These are phyloP conservation scores for Sclerospora graminicola DNA, from an alignment of 352 stramenopile genomes.

Conservation along the genomic window DNA sequence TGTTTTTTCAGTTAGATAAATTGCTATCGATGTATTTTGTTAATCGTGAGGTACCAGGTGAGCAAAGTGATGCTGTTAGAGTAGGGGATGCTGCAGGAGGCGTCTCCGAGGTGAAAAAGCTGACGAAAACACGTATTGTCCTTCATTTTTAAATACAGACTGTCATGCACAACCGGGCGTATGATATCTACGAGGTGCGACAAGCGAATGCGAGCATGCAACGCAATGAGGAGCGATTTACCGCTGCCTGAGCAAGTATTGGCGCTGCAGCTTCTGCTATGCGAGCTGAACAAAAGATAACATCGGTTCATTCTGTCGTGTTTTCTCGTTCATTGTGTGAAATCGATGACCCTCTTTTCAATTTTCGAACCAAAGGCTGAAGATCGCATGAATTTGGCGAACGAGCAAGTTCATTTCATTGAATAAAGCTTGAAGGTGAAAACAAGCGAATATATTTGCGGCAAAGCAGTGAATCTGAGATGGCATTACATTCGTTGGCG, in stretches of 20 bases:
- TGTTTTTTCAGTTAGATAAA: conserved; percentile 51
- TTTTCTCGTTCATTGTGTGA: background rate
- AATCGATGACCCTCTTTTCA: background rate
- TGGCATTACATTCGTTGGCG: conserved; percentile 58
- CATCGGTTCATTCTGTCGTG: conserved; percentile 33
- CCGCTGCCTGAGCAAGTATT: conserved; percentile 71
- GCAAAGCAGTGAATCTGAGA: conserved; percentile 67
- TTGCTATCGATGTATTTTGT: conserved; percentile 80
- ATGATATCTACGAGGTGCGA: conserved; percentile 76
- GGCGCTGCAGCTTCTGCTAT: conserved; percentile 77
- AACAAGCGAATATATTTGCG: conserved; percentile 74
- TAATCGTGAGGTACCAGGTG: conserved; percentile 73
- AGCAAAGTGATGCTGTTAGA: conserved; percentile 84
- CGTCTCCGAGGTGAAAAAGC: too few species aligned
- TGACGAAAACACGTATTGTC: background rate
- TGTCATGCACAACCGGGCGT: conserved; percentile 81
- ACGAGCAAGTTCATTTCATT: conserved; percentile 84
- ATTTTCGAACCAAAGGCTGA: conserved; percentile 61
- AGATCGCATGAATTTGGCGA: conserved; percentile 79
- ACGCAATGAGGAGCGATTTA: conserved; percentile 82
- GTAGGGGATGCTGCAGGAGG: conserved; percentile 14
- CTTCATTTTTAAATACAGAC: conserved; percentile 36
- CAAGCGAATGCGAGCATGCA: conserved; percentile 87
- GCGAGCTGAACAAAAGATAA: conserved; percentile 83
- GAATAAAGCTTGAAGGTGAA: conserved; percentile 79